A percentile compares a stretch with the other conserved stretches of the same genome.
These are phyloP conservation scores for Verbena officinalis DNA, from an alignment of 257 asterid species.

Conservation along the genomic window DNA sequence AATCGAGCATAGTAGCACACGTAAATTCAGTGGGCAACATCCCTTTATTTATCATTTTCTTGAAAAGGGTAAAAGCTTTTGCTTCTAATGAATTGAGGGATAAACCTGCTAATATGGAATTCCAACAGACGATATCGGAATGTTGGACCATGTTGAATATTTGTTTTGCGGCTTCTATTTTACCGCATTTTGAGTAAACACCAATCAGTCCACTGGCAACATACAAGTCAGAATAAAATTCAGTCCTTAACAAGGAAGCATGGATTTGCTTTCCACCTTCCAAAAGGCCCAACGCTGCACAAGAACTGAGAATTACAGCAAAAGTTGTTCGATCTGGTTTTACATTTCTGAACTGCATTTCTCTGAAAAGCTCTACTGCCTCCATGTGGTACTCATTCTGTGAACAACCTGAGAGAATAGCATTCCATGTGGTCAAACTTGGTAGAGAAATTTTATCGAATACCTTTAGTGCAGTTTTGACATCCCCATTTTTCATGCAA, in stretches of 20 bases:
- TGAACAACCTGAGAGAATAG: slow-evolving; percentile 64
- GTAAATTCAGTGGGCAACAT: slow-evolving; percentile 59
- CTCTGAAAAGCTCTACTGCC: slow-evolving; percentile 58
- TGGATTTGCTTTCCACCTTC: slow-evolving; percentile 71
- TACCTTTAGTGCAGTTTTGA: slow-evolving; percentile 48
- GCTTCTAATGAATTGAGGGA: slow-evolving; percentile 47
- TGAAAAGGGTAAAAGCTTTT: slow-evolving; percentile 55
- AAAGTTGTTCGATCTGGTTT: slow-evolving; percentile 64
- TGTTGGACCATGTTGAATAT: slow-evolving; percentile 47
- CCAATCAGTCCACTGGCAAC: slow-evolving; percentile 70
- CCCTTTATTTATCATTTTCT: slow-evolving; percentile 48
- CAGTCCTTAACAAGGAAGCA: slow-evolving; percentile 45
- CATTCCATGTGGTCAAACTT: slow-evolving; percentile 72
- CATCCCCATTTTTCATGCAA: slow-evolving; percentile 64
- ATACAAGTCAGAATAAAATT: slow-evolving; percentile 44
- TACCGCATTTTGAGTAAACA: slow-evolving; percentile 63
- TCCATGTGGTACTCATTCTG: slow-evolving; percentile 54
- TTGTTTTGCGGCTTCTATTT: slow-evolving; percentile 46
- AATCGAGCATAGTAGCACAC: slow-evolving; percentile 53
- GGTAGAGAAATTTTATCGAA: slow-evolving; percentile 54
- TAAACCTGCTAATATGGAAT: slow-evolving; percentile 67
- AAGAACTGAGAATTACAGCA: slow-evolving; percentile 63
- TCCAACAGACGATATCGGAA: slow-evolving; percentile 61
- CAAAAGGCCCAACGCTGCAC: slow-evolving; percentile 54
- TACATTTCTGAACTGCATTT: slow-evolving; percentile 61